Evolutionary conservation across 2,329 filamentous ascomycete species (phyloP), one percentile per base, ranked within the genome.

Genomic region (Beauveria caledonica): DNA sequence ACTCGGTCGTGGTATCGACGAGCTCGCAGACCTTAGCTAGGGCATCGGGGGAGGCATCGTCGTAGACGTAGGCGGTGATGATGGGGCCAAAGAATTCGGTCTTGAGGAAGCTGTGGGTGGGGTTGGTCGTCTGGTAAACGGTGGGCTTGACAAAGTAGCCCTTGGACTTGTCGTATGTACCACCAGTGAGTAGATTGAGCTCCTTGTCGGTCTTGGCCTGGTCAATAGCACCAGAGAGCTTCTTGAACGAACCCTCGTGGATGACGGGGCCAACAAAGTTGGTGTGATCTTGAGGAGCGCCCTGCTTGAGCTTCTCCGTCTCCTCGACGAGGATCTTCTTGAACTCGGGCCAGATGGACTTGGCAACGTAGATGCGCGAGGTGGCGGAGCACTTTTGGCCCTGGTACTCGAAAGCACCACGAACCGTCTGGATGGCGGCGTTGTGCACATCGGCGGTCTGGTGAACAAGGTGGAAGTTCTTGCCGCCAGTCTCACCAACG

Each of bases 241-340:
- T 93, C 72, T 91, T 85, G 80, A 95, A 96, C 11, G 88, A 89
- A 11, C 79, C 82, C 64, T 86, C 81, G 77, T 95, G 90, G 73
- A 96, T 95, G 62, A 96, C 90, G 23, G 91, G 91, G 10, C 90
- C 90, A 68, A 92, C 85, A 77, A 96, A 95, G 78, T 92, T 90
- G 67, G 81, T 77, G 69, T 89, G 87, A 50, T 89, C 82, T 51
- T 73, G 77, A 1, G 90, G 87, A 60, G 81, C 78, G 60, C 91
- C 91, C 57, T 92, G 78, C 67, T 86, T 86, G 56, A 96, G 80
- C 62, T 83, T 82, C 68, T 85, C 77, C 8, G 85, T 86, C 74
- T 93, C 88, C n/a, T 80, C 73, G 13, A 86, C 78, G 3, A 96
- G 76, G 60, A 81, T 79, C 65, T 85, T 74, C 70, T 86, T 84